Evolutionary conservation across 768 basidiomycete species (phyloP).

Genomic region (Boletus subparvulus): DNA sequence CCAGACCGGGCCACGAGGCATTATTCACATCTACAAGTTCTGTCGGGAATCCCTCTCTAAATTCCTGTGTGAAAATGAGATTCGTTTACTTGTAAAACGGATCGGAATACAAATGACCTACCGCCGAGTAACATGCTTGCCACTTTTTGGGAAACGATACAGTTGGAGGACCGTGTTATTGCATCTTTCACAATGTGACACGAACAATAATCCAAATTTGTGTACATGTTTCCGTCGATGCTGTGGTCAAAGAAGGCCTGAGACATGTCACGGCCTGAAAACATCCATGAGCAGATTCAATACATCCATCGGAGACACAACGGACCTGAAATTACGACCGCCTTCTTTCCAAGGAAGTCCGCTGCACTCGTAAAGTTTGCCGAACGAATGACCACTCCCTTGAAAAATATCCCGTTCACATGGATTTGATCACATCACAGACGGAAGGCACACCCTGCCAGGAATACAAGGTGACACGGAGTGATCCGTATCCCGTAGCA

Average conservation of each 20-base stretch:
- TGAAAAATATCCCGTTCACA: constrained; percentile 40
- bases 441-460: neutral
- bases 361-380: constrained; percentile 43
- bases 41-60: constrained; percentile 1
- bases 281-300: neutral
- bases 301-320: neutral
- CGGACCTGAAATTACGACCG: constrained; percentile 52
- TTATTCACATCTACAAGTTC: constrained; percentile 5
- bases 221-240: constrained; percentile 18
- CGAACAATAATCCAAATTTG: neutral
- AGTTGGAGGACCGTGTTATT: neutral
- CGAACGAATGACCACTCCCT: constrained; percentile 49
- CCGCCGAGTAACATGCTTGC: constrained; percentile 1
- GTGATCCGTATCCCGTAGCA: constrained; percentile 45
- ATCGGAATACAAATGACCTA: neutral
- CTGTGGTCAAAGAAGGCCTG: constrained; percentile 28
- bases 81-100: neutral
- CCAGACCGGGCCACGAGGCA: constrained; percentile 1
- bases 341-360: constrained; percentile 56
- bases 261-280: constrained; percentile 31
- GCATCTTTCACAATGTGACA: neutral
- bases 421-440: neutral
- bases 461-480: constrained; percentile 42
- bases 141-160: constrained; percentile 1
- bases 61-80: neutral